Evolutionary conservation across 768 basidiomycete species (phyloP).

Genomic region (Cystofilobasidium ferigula): DNA sequence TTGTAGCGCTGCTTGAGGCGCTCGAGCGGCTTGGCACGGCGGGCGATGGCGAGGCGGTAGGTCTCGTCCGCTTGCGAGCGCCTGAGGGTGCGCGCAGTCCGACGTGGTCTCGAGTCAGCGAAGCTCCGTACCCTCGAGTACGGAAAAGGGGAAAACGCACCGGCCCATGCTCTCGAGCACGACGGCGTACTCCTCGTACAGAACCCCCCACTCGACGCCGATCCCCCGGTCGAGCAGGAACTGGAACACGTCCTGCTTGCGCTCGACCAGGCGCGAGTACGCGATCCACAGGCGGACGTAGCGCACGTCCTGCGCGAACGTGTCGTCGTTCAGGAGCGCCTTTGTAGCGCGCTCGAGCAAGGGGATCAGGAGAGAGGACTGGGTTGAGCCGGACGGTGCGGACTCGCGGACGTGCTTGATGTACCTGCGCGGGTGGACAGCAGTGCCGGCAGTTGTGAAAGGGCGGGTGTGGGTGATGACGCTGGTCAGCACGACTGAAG

Average conservation of each 20-base stretch:
- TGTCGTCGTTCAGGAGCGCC: slow-evolving; percentile 67
- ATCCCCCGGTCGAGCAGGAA: slow-evolving; percentile 86
- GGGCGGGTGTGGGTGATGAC: no score
- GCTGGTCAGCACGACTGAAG: no score
- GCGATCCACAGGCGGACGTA: slow-evolving; percentile 87
- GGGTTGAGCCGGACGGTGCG: slow-evolving; percentile 64
- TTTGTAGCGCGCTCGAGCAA: slow-evolving; percentile 73
- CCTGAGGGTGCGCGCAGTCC: slow-evolving; percentile 40
- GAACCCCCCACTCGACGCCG: slow-evolving; percentile 60
- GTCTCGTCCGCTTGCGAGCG: slow-evolving; percentile 65
- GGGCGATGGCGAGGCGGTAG: slow-evolving; percentile 69
- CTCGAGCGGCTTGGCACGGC: slow-evolving; percentile 68
- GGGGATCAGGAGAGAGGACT: slow-evolving; percentile 61
- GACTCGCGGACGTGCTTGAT: slow-evolving; percentile 79
- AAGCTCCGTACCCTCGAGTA: neutral
- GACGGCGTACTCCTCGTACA: slow-evolving; percentile 86
- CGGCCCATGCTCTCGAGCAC: slow-evolving; percentile 63
- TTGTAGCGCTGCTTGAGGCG: slow-evolving; percentile 69
- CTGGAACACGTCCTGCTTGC: slow-evolving; percentile 62
- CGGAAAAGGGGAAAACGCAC: slow-evolving; percentile 42
- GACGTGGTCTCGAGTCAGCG: neutral
- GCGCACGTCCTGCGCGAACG: slow-evolving; percentile 69
- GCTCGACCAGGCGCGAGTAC: slow-evolving; percentile 70
- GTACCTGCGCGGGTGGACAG: slow-evolving; percentile 38
- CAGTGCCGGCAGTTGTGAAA: no score